Base-by-base conservation (phyloP, 2,329 filamentous ascomycete species). In the Penicillium digitatum region DNA sequence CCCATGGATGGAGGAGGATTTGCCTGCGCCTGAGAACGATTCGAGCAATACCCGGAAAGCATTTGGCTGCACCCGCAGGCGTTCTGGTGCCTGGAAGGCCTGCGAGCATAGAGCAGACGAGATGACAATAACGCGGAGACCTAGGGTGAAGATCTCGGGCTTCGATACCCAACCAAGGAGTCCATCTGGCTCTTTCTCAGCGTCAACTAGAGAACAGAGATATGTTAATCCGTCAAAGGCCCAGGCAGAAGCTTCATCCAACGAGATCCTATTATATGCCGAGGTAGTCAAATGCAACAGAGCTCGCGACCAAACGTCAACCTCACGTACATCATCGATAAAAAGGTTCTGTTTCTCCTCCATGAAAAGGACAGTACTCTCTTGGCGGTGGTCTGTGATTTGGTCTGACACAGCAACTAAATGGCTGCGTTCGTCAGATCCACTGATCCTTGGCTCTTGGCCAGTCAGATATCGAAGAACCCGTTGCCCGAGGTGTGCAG, bases 261-360 rank as follows among this genome's bases (percentile, higher is more conserved):
- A 45, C 9, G 64, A 44, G 10, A 47, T 44, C 5, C 66, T 55
- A 5, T 66, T 54, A 3, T 72, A 64, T 3, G 68, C 57, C 9
- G 45, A 22, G n/a, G 56, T 40, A 3, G 62, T 56, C 4, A 79
- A 54, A 0, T 62, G 56, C 6, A 63, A 58, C 29, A 88, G 74
- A 3, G 83, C 75, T 16, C 70, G 71, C 0, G 80, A 74, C 90
- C 91, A 96, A n/a, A 84, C 70, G 18, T 79, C 74, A 3, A 85
- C 79, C 70, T 96, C 92, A 45, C 85, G 80, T 6, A 90, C 83
- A 62, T 91, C 86, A 69, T 97, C 93, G 47, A 93, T 78, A 71
- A 90, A 97, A n/a, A 96, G 80, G 69, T 99, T 99, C 69, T 95
- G 91, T 70, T 95, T 92, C 73, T 99, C 94, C 53, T 90, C 81